Conservation (phyloP, 2,329 filamentous ascomycete genomes). For the Trichophyton equinum region DNA sequence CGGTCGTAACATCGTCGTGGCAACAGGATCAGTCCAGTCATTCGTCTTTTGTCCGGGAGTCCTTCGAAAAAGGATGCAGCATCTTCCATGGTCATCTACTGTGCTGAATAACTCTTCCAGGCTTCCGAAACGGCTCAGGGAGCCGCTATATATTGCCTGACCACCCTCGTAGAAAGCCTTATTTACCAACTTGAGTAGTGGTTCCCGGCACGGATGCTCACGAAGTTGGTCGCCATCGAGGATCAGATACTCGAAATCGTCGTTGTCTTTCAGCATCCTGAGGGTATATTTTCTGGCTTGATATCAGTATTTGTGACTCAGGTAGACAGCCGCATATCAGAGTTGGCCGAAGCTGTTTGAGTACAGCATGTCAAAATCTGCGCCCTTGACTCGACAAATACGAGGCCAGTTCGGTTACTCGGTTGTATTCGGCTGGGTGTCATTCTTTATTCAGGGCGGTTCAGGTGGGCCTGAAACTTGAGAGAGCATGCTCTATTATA, state of each 20-base stretch:
- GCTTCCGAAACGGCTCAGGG: not conserved
- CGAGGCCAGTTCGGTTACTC: not conserved
- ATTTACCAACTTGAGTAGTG: constrained; percentile 7
- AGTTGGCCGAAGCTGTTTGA: not conserved
- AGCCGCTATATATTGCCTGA: not conserved
- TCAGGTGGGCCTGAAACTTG: no score
- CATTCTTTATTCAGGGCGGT: no score
- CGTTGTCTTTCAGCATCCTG: not conserved
- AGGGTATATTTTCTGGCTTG: not conserved
- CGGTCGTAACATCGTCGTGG: constrained; percentile 3
- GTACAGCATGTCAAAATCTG: not conserved
- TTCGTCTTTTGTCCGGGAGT: not conserved
- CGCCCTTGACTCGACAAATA: not conserved
- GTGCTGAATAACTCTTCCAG: not conserved
- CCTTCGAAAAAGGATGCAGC: constrained; percentile 7
- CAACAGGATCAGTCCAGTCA: constrained; percentile 6
- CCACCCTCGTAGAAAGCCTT: constrained; percentile 2
- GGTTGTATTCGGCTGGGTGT: not conserved
- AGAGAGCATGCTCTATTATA: not conserved
- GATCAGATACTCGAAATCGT: constrained; percentile 6
- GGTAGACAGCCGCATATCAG: no score
- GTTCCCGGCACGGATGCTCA: constrained; percentile 6
- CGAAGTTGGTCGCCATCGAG: constrained; percentile 7
- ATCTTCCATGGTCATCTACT: constrained; percentile 7
- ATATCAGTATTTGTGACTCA: not conserved